A percentile compares a stretch with the other conserved stretches of the same genome.
phyloP scores from a whole-genome alignment of 257 asterid species.

The Nicotiana benthamiana region DNA sequence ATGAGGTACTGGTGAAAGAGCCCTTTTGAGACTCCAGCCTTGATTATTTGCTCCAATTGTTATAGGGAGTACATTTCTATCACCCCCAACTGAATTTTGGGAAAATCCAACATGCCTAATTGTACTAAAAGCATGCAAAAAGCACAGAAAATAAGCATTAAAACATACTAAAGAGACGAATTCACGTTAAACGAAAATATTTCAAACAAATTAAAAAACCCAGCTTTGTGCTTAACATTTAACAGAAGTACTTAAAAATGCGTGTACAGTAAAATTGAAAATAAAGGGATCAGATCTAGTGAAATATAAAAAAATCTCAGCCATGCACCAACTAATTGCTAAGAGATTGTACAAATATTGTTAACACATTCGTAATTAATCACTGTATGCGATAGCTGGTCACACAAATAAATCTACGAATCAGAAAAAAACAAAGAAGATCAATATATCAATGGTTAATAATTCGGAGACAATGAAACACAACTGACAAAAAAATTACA shows the following conservation, averaged over 20 bases:
- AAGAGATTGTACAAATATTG: not conserved
- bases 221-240: not conserved
- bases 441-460: not conserved
- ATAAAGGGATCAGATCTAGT: not conserved
- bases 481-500: not conserved
- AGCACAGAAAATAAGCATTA: not conserved
- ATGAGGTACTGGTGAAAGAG: constrained; percentile 32
- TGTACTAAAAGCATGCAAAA: not conserved
- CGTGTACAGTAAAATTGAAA: not conserved
- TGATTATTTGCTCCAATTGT: constrained; percentile 28
- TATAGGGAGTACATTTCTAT: constrained; percentile 40
- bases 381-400: not conserved
- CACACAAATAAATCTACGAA: not conserved
- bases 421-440: not conserved
- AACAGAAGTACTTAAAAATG: not conserved
- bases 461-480: not conserved
- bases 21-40: constrained; percentile 91
- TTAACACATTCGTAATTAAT: not conserved
- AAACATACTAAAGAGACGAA: not conserved
- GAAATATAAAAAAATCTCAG: not conserved
- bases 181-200: not conserved
- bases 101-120: constrained; percentile 13
- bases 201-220: not conserved
- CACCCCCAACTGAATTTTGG: constrained; percentile 17
- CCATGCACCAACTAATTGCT: not conserved